phyloP scores from a whole-genome alignment of 306 rosid genomes.

The Albizia julibrissin region DNA sequence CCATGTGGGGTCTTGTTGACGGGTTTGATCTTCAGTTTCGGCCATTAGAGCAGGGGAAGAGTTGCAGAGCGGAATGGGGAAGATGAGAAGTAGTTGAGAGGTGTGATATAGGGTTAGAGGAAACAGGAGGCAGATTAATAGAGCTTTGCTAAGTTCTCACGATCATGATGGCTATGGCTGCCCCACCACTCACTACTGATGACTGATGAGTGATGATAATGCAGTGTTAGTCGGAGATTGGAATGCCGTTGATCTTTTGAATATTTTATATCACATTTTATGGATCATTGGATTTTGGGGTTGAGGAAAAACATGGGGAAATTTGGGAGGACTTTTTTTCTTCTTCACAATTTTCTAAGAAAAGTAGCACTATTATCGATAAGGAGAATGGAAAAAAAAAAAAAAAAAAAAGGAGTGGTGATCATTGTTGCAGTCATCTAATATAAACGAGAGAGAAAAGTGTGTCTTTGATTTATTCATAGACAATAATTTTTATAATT shows the following conservation, averaged over 20 bases:
- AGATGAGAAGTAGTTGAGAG: neutral
- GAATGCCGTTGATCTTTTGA: neutral
- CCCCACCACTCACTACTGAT: neutral
- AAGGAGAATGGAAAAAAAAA: no score
- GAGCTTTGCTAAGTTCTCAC: neutral
- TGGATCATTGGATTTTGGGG: neutral
- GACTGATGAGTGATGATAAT: neutral
- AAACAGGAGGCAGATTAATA: neutral
- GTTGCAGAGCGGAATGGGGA: neutral
- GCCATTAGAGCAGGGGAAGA: neutral
- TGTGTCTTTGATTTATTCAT: no score
- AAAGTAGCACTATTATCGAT: no score
- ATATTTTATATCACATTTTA: neutral
- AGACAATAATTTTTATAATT: no score
- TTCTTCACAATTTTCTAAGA: no score
- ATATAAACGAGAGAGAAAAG: no score
- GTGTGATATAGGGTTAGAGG: neutral
- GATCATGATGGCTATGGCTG: slow-evolving; percentile 1
- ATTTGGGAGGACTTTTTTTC: no score
- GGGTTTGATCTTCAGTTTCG: neutral
- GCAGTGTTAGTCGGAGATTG: neutral
- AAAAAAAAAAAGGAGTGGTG: no score
- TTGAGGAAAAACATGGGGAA: neutral
- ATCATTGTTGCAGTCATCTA: no score
- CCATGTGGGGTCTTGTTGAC: slow-evolving; percentile 41